A percentile compares a stretch with the other conserved stretches of the same genome.
These are phyloP conservation scores for Colletotrichum ledebouriae DNA, from an alignment of 2,329 filamentous ascomycete species.

Conservation along the genomic window DNA sequence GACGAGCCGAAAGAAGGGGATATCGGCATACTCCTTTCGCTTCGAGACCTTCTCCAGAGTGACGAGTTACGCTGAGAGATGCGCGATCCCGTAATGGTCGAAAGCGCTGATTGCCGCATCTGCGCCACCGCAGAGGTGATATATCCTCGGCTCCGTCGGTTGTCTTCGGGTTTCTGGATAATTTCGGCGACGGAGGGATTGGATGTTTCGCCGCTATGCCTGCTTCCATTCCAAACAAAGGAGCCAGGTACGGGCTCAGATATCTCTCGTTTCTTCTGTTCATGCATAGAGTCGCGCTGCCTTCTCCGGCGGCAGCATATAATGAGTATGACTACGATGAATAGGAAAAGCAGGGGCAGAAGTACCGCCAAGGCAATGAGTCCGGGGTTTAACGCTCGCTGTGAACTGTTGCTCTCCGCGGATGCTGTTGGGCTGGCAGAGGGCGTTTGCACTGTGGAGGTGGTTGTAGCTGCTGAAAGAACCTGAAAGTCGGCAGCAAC, in stretches of 20 bases:
- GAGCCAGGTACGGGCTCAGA: constrained; percentile 50
- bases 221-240: constrained; percentile 47
- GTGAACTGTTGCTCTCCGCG: constrained; percentile 38
- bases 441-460: constrained; percentile 45
- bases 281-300: constrained; percentile 36
- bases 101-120: constrained; percentile 39
- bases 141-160: constrained; percentile 39
- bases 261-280: constrained; percentile 47
- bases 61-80: constrained; percentile 36
- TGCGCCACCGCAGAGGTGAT: constrained; percentile 36
- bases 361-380: constrained; percentile 40
- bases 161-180: constrained; percentile 43
- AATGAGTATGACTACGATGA: constrained; percentile 42
- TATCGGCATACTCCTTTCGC: constrained; percentile 27
- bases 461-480: constrained; percentile 46
- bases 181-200: constrained; percentile 41
- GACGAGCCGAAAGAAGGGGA: constrained; percentile 33
- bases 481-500: constrained; percentile 55
- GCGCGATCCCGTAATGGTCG: constrained; percentile 39
- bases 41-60: constrained; percentile 33
- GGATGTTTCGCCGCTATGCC: constrained; percentile 34
- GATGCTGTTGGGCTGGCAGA: constrained; percentile 46
- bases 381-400: constrained; percentile 29
- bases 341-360: constrained; percentile 36
- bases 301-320: constrained; percentile 49